Evolutionary conservation across 1,139 yeast species (phyloP).

Genomic region (Suhomyces yuchorum): DNA sequence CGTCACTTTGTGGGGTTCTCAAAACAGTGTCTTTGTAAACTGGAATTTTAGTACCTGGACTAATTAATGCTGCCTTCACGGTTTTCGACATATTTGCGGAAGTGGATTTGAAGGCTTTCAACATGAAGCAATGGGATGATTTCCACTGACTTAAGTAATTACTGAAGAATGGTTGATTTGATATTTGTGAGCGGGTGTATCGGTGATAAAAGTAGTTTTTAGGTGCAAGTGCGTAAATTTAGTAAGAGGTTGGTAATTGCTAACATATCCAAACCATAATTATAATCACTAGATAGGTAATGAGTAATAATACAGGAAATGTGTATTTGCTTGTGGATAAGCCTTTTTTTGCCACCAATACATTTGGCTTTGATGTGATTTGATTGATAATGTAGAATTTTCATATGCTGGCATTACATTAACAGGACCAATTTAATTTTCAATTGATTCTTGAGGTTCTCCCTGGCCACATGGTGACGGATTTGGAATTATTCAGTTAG

Average conservation of each 20-base stretch:
- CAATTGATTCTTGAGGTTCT: too few relatives aligned
- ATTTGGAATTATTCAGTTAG: too few relatives aligned
- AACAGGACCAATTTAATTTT: too few relatives aligned
- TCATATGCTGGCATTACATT: too few relatives aligned
- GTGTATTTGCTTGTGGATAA: too few relatives aligned
- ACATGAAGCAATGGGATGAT: not conserved
- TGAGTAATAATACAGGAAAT: too few relatives aligned
- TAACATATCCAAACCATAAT: not conserved
- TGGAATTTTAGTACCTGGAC: slow-evolving; percentile 7
- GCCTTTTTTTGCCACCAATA: too few relatives aligned
- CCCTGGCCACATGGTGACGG: too few relatives aligned
- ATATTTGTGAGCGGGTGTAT: not conserved
- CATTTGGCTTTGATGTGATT: too few relatives aligned
- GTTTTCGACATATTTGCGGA: slow-evolving; percentile 1
- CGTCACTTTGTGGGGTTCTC: slow-evolving; percentile 14
- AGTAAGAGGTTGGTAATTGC: not conserved
- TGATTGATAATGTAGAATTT: too few relatives aligned
- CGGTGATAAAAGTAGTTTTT: not conserved
- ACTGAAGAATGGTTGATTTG: not conserved
- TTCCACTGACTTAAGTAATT: not conserved
- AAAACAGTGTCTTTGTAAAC: slow-evolving; percentile 11
- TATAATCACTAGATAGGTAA: too few relatives aligned
- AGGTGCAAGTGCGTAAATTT: not conserved
- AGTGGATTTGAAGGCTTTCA: not conserved
- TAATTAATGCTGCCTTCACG: slow-evolving; percentile 4